Evolutionary conservation across 352 stramenopile genomes (phyloP), one percentile per base, ranked within the genome.

Genomic region (Phytophthora cryptogea): DNA sequence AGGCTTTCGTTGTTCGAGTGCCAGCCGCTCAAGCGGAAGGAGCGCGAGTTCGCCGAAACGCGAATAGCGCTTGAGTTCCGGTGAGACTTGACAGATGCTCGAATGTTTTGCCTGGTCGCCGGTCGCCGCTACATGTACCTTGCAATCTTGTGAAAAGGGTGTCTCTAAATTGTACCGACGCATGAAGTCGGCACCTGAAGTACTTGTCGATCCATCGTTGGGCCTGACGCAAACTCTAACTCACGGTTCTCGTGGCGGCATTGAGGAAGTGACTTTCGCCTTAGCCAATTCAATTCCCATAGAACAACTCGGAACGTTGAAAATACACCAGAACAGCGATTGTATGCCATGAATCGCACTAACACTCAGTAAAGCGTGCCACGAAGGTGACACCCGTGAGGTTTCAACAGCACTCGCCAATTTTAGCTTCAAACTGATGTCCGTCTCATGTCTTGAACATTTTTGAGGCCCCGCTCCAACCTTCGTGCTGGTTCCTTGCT

Each of bases 61-160:
- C 16, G 50, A 66, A 60, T 47, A 60, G 41, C 56, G 41, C 41
- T 59, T 16, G 14, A 48, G 57, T 54, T 59, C 37, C 41, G 33
- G 42, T 46, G 37, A 55, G 33, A 67, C 59, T 56, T 67, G 59
- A 62, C 44, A 30, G 44, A 67, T 53, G 4, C 41, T 57, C 39
- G 44, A 67, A 53, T 53, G 53, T 63, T 53, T 56, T 17, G 13
- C 16, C n/a, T 47, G 14, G 27, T 26, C 43, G 26, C 14, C n/a
- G 16, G 23, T 44, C 36, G 10, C 1, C 14, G 31, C 27, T 6
- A 48, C 57, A 65, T 48, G 43, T 59, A 31, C 13, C 7, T 17
- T 16, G 26, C 3, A 28, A 33, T 45, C 27, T 10, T 33, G 27
- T 47, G 50, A 45, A 47, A 54, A n/a, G n/a, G n/a, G n/a, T n/a